phyloP scores from a whole-genome alignment of 2,329 filamentous ascomycete genomes.

The Penicillium sp. region DNA sequence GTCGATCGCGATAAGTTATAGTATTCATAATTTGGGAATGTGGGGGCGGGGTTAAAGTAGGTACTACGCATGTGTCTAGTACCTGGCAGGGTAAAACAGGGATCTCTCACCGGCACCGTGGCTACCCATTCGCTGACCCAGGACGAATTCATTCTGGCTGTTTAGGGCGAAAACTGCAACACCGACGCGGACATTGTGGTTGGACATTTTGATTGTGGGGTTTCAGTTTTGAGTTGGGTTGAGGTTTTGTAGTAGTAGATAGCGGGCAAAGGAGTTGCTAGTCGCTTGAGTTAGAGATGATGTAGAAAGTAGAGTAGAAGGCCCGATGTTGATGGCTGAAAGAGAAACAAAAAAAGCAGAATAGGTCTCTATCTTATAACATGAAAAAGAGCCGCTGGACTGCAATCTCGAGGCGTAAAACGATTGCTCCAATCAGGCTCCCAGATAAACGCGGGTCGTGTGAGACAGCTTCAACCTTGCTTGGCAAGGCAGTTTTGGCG shows the following conservation, averaged over 20 bases:
- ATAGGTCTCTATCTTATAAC: too few relatives aligned
- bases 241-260: background rate
- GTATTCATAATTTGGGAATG: too few relatives aligned
- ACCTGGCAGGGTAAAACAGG: background rate
- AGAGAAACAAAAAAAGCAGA: too few relatives aligned
- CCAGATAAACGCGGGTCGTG: too few relatives aligned
- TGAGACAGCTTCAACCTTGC: too few relatives aligned
- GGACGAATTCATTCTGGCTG: conserved; percentile 17
- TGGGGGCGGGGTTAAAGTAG: too few relatives aligned
- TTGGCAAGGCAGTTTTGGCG: background rate
- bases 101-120: conserved; percentile 22
- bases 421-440: too few relatives aligned
- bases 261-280: background rate
- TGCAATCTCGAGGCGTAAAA: too few relatives aligned
- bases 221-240: background rate
- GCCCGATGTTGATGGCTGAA: too few relatives aligned
- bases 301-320: background rate
- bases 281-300: background rate
- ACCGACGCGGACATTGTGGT: conserved; percentile 18
- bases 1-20: too few relatives aligned
- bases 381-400: too few relatives aligned
- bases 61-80: background rate
- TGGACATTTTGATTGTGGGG: conserved; percentile 3
- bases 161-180: conserved; percentile 24
- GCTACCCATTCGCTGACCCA: conserved; percentile 23